Evolutionary conservation across 108 stramenopile species (phyloP).

Genomic region (Aurantiochytrium sp.): DNA sequence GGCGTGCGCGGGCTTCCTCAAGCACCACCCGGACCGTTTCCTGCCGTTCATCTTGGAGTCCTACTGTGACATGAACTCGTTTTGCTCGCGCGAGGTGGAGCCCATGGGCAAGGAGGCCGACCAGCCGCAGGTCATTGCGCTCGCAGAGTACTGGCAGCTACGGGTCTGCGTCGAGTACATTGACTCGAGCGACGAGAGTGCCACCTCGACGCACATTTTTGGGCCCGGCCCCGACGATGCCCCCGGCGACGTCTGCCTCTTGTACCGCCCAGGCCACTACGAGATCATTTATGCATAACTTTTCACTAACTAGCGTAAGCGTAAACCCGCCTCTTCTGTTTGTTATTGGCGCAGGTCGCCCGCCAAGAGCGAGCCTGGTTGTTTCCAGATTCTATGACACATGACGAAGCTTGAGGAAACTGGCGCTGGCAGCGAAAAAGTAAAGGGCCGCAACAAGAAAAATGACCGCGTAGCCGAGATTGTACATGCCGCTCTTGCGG

Average conservation of each 20-base stretch:
- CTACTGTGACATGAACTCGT: conserved; percentile 34
- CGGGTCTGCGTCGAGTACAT: conserved; percentile 53
- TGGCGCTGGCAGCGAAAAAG: not conserved
- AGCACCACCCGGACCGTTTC: conserved; percentile 46
- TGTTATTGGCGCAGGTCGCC: too few relatives aligned
- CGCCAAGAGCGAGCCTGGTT: too few relatives aligned
- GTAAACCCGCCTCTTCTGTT: not conserved
- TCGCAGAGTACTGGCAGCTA: conserved; percentile 49
- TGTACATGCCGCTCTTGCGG: not conserved
- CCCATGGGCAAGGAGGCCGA: conserved; percentile 63
- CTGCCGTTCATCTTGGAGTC: conserved; percentile 27
- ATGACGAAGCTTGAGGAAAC: not conserved
- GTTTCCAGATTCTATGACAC: too few relatives aligned
- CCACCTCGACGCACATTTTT: conserved; percentile 2
- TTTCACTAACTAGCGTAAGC: not conserved
- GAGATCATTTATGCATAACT: conserved; percentile 35
- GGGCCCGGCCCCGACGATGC: conserved; percentile 29
- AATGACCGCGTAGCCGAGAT: not conserved
- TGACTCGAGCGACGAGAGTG: conserved; percentile 21
- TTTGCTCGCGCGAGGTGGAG: conserved; percentile 59
- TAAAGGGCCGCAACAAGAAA: not conserved
- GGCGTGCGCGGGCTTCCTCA: conserved; percentile 47
- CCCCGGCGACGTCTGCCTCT: not conserved
- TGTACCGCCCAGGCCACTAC: conserved; percentile 48
- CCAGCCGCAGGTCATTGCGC: conserved; percentile 43